Evolutionary conservation across 2,329 filamentous ascomycete species (phyloP).

Genomic region (Botrytis galanthina): DNA sequence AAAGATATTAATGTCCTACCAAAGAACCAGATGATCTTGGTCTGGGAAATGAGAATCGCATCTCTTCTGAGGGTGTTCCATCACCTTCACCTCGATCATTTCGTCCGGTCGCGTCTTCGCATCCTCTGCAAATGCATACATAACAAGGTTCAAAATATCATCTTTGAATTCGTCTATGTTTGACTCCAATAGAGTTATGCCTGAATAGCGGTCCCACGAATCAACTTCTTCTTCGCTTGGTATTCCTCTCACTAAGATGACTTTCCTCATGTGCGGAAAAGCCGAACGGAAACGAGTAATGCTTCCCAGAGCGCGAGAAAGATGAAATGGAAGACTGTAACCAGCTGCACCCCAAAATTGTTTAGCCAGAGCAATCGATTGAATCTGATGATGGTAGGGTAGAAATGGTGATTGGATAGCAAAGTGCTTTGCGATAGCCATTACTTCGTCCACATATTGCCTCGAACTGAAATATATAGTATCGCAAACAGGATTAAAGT

Average conservation of each 20-base stretch:
- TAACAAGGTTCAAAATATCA: conserved; percentile 1
- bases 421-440: conserved; percentile 18
- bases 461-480: conserved; percentile 21
- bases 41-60: background rate
- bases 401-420: background rate
- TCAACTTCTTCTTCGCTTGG: conserved; percentile 16
- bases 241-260: conserved; percentile 9
- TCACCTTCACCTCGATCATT: conserved; percentile 1
- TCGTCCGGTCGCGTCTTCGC: background rate
- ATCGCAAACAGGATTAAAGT: conserved; percentile 21
- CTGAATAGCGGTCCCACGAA: conserved; percentile 13
- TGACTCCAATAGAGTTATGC: conserved; percentile 7
- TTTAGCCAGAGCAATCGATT: conserved; percentile 13
- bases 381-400: conserved; percentile 17
- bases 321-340: conserved; percentile 13
- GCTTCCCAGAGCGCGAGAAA: background rate
- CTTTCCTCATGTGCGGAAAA: conserved; percentile 8
- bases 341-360: background rate
- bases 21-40: background rate
- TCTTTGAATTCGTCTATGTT: conserved; percentile 1
- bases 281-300: conserved; percentile 2
- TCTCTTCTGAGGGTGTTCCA: conserved; percentile 13
- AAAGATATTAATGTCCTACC: background rate
- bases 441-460: conserved; percentile 19
- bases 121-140: conserved; percentile 5